Percentiles rank a stretch among this genome's conserved stretches.
Evolutionary conservation across 2,329 filamentous ascomycete genomes (phyloP).

Genomic region (Harringtonia lauricola): DNA sequence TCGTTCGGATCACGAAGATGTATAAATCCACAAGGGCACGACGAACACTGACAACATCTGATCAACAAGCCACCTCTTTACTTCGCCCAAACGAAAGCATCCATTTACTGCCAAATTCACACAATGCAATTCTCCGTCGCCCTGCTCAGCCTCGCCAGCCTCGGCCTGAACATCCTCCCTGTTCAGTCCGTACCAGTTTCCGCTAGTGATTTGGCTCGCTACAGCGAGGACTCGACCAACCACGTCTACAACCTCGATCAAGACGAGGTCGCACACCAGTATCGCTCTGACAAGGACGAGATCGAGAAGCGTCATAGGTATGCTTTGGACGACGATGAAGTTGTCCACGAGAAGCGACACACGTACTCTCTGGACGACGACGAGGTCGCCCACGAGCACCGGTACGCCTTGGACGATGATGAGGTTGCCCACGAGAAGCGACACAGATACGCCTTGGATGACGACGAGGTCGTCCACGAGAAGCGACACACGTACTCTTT

Average conservation of each 20-base stretch:
- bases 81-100: too few relatives aligned
- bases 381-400: too few relatives aligned
- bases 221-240: too few relatives aligned
- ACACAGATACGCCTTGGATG: too few relatives aligned
- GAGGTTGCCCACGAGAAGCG: too few relatives aligned
- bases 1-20: too few relatives aligned
- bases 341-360: too few relatives aligned
- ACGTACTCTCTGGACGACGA: too few relatives aligned
- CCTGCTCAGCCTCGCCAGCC: not conserved
- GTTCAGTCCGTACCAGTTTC: not conserved
- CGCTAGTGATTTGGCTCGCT: not conserved
- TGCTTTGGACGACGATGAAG: not conserved
- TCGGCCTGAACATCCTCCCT: slow-evolving; percentile 1
- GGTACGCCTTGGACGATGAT: too few relatives aligned
- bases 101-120: not conserved
- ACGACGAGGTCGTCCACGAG: too few relatives aligned
- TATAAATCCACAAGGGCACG: not conserved
- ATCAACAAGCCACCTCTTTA: not conserved
- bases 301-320: not conserved
- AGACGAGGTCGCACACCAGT: not conserved
- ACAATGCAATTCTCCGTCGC: not conserved
- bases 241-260: not conserved
- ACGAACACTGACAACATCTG: not conserved
- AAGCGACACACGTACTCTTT: too few relatives aligned
- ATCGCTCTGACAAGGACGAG: not conserved